A percentile compares a stretch with the other conserved stretches of the same genome.
Conservation (phyloP, 1,284 basidiomycete species). For the Porodaedalea pini region DNA sequence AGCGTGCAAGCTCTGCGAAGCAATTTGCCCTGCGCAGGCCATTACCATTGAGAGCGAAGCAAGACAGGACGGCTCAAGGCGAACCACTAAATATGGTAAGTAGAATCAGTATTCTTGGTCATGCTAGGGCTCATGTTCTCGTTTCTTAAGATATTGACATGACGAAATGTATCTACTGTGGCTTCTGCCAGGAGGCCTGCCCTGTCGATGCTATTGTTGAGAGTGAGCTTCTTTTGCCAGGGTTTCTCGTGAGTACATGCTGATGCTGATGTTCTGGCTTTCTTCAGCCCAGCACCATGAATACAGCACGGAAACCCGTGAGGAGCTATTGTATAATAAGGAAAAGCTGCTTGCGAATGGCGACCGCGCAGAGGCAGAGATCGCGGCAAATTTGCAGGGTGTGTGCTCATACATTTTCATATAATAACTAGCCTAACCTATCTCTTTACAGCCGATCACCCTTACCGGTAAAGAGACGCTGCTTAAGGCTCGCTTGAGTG, state of each 20-base stretch:
- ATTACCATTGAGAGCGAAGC: slow-evolving; percentile 99
- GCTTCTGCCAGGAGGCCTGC: slow-evolving; percentile 98
- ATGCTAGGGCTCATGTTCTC: slow-evolving; percentile 5
- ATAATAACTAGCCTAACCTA: slow-evolving; percentile 15
- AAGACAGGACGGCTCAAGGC: slow-evolving; percentile 90
- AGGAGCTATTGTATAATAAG: slow-evolving; percentile 99
- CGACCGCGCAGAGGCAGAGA: slow-evolving; percentile 94
- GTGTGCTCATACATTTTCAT: slow-evolving; percentile 30
- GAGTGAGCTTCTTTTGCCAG: slow-evolving; percentile 58
- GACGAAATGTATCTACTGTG: slow-evolving; percentile 97
- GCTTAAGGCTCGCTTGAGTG: slow-evolving; percentile 19
- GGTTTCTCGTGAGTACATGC: background rate
- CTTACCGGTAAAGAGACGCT: slow-evolving; percentile 51
- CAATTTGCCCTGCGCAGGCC: slow-evolving; percentile 98
- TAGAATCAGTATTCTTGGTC: slow-evolving; percentile 17
- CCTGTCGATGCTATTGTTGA: slow-evolving; percentile 99
- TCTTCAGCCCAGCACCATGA: slow-evolving; percentile 87
- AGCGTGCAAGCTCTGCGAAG: slow-evolving; percentile 99
- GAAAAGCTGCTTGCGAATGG: slow-evolving; percentile 95
- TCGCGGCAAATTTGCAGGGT: slow-evolving; percentile 90
- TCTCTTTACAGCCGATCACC: slow-evolving; percentile 49
- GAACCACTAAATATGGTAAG: slow-evolving; percentile 93
- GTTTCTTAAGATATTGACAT: slow-evolving; percentile 82
- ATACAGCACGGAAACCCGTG: slow-evolving; percentile 95
- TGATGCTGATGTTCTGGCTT: slow-evolving; percentile 10